Percentiles rank a stretch among this genome's conserved stretches.
phyloP scores from a whole-genome alignment of 129 eudicot species.

The Centrapalus pauciflorus region DNA sequence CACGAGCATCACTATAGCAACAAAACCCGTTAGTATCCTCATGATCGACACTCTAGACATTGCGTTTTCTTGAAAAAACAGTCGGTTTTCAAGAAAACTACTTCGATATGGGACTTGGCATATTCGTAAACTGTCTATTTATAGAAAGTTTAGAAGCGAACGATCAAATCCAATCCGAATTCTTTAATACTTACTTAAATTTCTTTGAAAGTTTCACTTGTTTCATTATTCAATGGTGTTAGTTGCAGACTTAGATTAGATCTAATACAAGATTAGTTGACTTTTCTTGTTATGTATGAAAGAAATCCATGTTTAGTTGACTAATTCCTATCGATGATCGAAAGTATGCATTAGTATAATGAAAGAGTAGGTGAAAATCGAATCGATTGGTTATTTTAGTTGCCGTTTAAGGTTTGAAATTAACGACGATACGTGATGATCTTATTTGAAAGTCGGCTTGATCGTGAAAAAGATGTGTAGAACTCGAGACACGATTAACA shows the following conservation, averaged over 20 bases:
- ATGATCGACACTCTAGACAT: constrained; percentile 30
- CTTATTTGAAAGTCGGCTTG: constrained; percentile 11
- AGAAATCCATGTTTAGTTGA: constrained; percentile 22
- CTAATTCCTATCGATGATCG: constrained; percentile 13
- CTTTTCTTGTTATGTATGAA: constrained; percentile 15
- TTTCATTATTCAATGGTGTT: constrained; percentile 31
- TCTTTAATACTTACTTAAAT: constrained; percentile 7
- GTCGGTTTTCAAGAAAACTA: constrained; percentile 16
- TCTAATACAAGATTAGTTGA: constrained; percentile 14
- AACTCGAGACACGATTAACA: background rate
- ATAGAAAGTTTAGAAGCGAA: background rate
- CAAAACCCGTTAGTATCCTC: constrained; percentile 31
- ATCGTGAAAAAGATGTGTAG: background rate
- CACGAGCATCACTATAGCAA: constrained; percentile 32
- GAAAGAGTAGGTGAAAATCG: constrained; percentile 11
- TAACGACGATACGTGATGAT: background rate
- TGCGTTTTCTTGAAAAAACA: background rate
- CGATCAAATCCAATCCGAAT: background rate
- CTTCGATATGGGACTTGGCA: background rate
- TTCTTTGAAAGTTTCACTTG: constrained; percentile 23
- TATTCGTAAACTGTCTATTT: constrained; percentile 4
- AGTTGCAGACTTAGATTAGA: constrained; percentile 18
- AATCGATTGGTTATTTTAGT: background rate
- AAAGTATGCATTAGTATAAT: background rate
- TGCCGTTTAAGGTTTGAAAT: background rate